Conservation (phyloP, 83 land plant genomes). For the Larix sibirica region DNA sequence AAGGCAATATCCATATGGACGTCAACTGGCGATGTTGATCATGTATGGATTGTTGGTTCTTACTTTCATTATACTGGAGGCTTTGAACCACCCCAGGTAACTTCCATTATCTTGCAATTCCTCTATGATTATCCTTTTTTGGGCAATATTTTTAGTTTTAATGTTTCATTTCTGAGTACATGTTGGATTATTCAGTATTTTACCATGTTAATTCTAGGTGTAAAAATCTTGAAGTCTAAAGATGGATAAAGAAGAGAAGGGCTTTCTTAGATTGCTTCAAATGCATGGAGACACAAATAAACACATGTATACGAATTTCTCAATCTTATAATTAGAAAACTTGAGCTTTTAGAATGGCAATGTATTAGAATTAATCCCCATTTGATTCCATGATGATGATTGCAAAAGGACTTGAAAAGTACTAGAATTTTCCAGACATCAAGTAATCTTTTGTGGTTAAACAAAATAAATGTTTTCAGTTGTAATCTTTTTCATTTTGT, state of each 20-base stretch:
- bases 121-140: neutral
- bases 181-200: neutral
- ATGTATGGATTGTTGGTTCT: slow-evolving; percentile 88
- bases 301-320: neutral
- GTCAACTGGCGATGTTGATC: slow-evolving; percentile 92
- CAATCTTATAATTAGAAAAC: neutral
- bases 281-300: neutral
- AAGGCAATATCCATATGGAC: slow-evolving; percentile 99
- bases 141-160: neutral
- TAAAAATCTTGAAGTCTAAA: neutral
- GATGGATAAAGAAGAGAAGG: neutral
- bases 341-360: neutral
- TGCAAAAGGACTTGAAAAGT: neutral
- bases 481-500: no score
- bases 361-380: neutral
- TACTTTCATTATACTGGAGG: slow-evolving; percentile 97
- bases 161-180: neutral
- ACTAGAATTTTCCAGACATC: neutral
- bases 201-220: neutral
- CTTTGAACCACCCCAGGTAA: slow-evolving; percentile 89
- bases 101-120: slow-evolving; percentile 1
- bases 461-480: no score
- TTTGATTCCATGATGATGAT: neutral
- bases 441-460: neutral
- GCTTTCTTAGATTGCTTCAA: neutral